phyloP scores from a whole-genome alignment of 768 basidiomycete species.

The Podaxis sp. region DNA sequence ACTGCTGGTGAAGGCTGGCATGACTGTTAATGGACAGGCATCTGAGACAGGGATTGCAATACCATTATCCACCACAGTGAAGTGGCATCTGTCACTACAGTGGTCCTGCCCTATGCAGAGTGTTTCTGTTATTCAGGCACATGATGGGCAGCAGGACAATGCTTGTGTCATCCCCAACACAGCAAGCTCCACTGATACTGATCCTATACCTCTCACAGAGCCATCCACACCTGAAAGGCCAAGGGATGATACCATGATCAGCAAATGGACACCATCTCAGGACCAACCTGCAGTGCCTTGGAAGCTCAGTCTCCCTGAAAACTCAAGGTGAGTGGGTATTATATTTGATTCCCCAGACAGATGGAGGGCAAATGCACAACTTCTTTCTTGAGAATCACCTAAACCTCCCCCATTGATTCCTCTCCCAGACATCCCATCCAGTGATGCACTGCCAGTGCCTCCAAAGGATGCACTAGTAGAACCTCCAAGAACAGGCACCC shows the following conservation, averaged over 20 bases:
- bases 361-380: background rate
- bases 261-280: background rate
- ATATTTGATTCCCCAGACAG: background rate
- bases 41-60: background rate
- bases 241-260: background rate
- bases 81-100: background rate
- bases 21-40: background rate
- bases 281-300: background rate
- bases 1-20: slow-evolving; percentile 13
- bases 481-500: too few species aligned
- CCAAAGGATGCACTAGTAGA: too few species aligned
- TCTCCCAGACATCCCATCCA: slow-evolving; percentile 1
- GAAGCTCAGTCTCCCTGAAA: background rate
- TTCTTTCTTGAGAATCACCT: background rate
- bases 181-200: background rate
- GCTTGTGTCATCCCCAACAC: background rate
- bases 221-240: background rate
- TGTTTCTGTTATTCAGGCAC: background rate
- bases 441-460: background rate
- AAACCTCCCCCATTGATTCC: background rate
- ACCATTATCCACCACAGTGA: background rate
- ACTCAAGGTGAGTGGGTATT: background rate
- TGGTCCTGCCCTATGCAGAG: background rate
- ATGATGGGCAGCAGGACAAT: background rate
- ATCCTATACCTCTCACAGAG: background rate